Base-by-base conservation (phyloP, 352 stramenopile species). In the Pythium monospermum region DNA sequence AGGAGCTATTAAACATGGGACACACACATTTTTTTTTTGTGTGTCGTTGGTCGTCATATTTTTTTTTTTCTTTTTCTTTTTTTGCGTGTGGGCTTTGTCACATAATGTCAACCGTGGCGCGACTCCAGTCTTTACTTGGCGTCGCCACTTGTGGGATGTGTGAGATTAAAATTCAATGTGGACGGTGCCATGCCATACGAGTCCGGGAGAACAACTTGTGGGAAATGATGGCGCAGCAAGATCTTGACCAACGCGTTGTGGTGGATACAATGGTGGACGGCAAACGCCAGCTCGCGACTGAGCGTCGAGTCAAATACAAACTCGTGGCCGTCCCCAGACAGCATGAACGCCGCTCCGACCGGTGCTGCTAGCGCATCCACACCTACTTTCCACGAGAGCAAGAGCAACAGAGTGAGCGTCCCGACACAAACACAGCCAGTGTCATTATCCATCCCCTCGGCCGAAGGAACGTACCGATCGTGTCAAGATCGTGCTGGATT, bases 201-300 rank as follows among this genome's bases (percentile, higher is more conserved):
- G 8, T 49, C 39, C 6, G 81, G 76, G 12, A 91, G 33, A 2
- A 1, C 31, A 7, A 78, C 44, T 8, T 66, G 30, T 4, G 81
- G 79, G 43, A 90, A 92, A 47, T 91, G 73, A 41, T 82, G 67
- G 15, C 63, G 64, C 46, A 91, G 57, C 44, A 94, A 57, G 38
- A 90, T 65, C 55, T 88, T 87, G 35, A 85, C 78, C 45, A 91
- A 49, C 44, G 81, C 80, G 57, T 91, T 91, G 64, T 94, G 83
- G 66, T 94, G 83, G 59, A 94, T 94, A 53, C 68, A 87, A 57
- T 94, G 83, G 58, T 94, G 83, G 45, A 89, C 79, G 1, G 80
- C 81, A 42, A 94, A 94, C n/a, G 76, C 78, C 31, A 94, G 38
- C 48, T 94, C 83, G 26, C 83, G 78, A 36, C 66, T 77, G 16